Conservation (phyloP, 73 alveolate species). For the Tetrahymena thermophila region DNA sequence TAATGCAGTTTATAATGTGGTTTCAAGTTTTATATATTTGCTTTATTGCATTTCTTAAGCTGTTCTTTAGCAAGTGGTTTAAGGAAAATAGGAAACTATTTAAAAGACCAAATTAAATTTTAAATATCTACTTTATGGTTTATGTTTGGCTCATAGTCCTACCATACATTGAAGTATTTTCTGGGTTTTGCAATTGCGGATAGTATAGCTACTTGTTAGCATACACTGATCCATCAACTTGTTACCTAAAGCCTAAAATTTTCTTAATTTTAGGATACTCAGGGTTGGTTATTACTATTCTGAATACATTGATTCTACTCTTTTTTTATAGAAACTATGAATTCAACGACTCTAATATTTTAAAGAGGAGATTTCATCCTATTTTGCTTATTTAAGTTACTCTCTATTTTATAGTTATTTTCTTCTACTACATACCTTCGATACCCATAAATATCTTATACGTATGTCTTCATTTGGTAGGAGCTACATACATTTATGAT, state of each 20-base stretch:
- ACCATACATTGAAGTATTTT: background rate
- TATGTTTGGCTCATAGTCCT: background rate
- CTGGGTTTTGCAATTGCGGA: background rate
- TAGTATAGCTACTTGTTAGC: background rate
- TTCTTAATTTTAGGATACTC: background rate
- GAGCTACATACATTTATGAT: background rate
- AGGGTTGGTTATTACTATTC: background rate
- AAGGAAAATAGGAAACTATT: background rate
- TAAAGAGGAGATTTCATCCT: background rate
- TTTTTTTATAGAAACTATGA: background rate
- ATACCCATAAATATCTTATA: background rate
- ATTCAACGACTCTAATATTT: background rate
- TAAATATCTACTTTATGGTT: background rate
- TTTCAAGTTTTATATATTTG: background rate
- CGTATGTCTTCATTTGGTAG: background rate
- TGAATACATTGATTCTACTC: background rate
- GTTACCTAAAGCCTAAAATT: background rate
- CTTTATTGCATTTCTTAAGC: background rate
- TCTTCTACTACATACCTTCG: background rate
- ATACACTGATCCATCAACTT: background rate
- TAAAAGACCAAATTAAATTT: background rate
- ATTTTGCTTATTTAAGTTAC: background rate
- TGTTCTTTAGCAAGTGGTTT: background rate
- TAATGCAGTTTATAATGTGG: background rate
- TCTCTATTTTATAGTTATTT: background rate